phyloP scores from a whole-genome alignment of 139 green algal genomes.

The Volvox africanus region DNA sequence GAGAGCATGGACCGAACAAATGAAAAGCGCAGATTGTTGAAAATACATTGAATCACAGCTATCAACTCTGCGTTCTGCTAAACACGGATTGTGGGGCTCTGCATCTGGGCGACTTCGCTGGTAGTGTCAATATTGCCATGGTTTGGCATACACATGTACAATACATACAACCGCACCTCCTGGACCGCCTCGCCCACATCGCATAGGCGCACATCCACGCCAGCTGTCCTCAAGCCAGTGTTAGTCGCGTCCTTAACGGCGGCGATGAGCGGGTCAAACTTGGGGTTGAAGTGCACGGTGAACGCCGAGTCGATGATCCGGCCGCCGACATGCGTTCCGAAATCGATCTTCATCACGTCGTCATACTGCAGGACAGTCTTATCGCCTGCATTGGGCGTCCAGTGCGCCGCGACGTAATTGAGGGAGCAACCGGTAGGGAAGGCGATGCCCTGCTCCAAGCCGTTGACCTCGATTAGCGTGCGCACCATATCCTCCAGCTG shows the following conservation, averaged over 20 bases:
- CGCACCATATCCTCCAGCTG: slow-evolving; percentile 92
- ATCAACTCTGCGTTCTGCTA: no score
- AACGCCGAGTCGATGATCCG: slow-evolving; percentile 98
- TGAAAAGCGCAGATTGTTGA: no score
- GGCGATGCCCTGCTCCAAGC: slow-evolving; percentile 84
- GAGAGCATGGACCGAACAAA: no score
- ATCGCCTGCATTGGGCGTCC: slow-evolving; percentile 97
- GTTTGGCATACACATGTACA: neutral
- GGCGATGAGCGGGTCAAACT: slow-evolving; percentile 89
- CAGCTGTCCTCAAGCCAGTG: slow-evolving; percentile 87
- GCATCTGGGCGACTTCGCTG: no score
- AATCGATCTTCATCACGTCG: slow-evolving; percentile 99
- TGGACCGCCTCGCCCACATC: slow-evolving; percentile 95
- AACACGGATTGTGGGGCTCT: no score
- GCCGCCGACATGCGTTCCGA: slow-evolving; percentile 91
- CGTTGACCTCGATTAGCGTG: slow-evolving; percentile 91
- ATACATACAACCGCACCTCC: slow-evolving; percentile 69
- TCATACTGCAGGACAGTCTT: slow-evolving; percentile 98
- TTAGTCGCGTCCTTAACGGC: slow-evolving; percentile 96
- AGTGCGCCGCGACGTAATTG: slow-evolving; percentile 98
- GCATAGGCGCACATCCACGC: slow-evolving; percentile 96
- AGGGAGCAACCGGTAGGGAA: slow-evolving; percentile 90
- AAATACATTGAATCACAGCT: no score
- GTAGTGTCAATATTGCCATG: no score
- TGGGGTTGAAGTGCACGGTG: slow-evolving; percentile 96